Percentiles rank a stretch among this genome's conserved stretches.
Conservation (phyloP, 805 yeast species). For the Saccharomycopsis sp. region DNA sequence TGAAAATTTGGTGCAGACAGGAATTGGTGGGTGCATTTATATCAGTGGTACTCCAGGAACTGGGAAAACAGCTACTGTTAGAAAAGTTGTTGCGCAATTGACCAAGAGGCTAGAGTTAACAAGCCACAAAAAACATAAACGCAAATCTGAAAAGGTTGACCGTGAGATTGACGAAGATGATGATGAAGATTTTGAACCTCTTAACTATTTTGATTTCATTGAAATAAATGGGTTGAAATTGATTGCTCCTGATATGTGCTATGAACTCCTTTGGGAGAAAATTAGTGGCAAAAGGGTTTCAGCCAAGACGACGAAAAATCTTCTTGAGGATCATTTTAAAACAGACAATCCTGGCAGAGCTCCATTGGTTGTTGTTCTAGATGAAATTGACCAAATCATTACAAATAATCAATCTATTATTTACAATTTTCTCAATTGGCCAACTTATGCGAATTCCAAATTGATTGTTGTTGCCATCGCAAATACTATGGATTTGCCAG, state of each 20-base stretch:
- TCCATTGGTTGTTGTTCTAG: conserved; percentile 73
- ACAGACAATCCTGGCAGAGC: conserved; percentile 28
- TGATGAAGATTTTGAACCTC: conserved; percentile 9
- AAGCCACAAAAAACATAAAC: not conserved
- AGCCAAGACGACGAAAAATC: conserved; percentile 55
- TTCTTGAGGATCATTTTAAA: conserved; percentile 63
- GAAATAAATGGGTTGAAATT: conserved; percentile 91
- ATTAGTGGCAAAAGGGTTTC: conserved; percentile 54
- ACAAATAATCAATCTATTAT: conserved; percentile 76
- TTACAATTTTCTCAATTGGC: conserved; percentile 98
- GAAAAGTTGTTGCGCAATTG: conserved; percentile 75
- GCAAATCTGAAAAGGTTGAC: not conserved
- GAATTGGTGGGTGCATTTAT: conserved; percentile 77
- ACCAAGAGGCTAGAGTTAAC: conserved; percentile 30
- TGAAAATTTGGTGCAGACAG: conserved; percentile 62
- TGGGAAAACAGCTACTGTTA: conserved; percentile 89
- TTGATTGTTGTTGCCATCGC: conserved; percentile 89
- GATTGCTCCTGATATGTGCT: conserved; percentile 70
- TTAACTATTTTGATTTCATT: conserved; percentile 55
- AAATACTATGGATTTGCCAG: conserved; percentile 96
- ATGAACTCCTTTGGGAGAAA: conserved; percentile 76
- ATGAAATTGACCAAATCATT: conserved; percentile 89
- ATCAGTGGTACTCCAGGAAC: conserved; percentile 98
- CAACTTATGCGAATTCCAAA: conserved; percentile 71
- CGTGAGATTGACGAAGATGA: not conserved